A percentile compares a stretch with the other conserved stretches of the same genome.
phyloP scores from a whole-genome alignment of 805 yeast genomes.

The Pichia sporocuriosa region DNA sequence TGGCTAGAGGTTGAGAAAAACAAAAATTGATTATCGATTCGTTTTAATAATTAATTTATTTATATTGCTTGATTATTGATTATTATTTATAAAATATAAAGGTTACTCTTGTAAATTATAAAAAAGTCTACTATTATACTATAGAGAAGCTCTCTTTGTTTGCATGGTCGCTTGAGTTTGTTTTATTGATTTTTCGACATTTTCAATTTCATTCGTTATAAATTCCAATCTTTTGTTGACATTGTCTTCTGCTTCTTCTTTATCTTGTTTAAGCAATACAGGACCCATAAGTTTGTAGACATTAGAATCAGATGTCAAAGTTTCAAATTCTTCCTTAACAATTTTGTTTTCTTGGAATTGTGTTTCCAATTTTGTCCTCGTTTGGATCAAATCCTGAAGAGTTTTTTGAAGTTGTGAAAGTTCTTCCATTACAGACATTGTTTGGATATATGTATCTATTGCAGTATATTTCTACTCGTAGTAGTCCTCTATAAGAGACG shows the following conservation, averaged over 20 bases:
- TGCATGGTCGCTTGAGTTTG: slow-evolving; percentile 51
- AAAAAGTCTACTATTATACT: too few relatives aligned
- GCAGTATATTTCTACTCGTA: too few relatives aligned
- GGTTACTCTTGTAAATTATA: not conserved
- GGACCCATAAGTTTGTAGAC: slow-evolving; percentile 90
- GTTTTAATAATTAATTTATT: too few relatives aligned
- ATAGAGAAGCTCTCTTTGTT: slow-evolving; percentile 50
- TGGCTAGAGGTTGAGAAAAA: slow-evolving; percentile 45
- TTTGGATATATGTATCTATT: not conserved
- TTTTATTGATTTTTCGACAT: slow-evolving; percentile 69
- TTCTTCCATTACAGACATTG: slow-evolving; percentile 10
- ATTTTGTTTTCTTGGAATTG: slow-evolving; percentile 92
- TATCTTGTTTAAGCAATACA: slow-evolving; percentile 83
- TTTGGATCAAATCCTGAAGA: slow-evolving; percentile 46
- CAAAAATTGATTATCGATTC: not conserved
- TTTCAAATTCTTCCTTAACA: slow-evolving; percentile 73
- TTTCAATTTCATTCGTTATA: slow-evolving; percentile 66
- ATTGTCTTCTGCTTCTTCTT: slow-evolving; percentile 71
- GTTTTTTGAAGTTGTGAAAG: slow-evolving; percentile 25
- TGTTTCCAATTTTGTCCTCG: slow-evolving; percentile 85
- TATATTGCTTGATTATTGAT: too few relatives aligned
- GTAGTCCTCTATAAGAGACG: too few relatives aligned
- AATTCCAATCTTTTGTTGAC: slow-evolving; percentile 88
- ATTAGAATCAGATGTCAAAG: slow-evolving; percentile 54
- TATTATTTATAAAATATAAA: too few relatives aligned